Percentiles rank a stretch among this genome's conserved stretches.
Evolutionary conservation across 1,139 yeast genomes (phyloP).

Genomic region (Hansenula lynferdii): DNA sequence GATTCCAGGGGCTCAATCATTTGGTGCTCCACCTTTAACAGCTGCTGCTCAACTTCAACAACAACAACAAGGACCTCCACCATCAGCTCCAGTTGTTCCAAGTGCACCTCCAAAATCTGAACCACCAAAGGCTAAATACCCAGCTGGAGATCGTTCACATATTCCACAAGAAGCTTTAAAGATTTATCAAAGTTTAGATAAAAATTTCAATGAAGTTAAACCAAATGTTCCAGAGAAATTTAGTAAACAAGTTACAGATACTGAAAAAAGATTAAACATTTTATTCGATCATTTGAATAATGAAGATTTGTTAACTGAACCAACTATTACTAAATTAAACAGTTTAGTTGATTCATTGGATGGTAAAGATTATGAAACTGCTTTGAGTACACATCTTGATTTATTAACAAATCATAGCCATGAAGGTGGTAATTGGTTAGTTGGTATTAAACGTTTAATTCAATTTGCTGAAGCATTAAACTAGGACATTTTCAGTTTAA

Average conservation of each 20-base stretch:
- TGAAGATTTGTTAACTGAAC: conserved; percentile 56
- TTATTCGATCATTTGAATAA: conserved; percentile 79
- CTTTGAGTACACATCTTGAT: conserved; percentile 51
- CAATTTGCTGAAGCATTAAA: conserved; percentile 50
- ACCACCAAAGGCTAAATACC: conserved; percentile 39
- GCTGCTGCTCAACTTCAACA: conserved; percentile 14
- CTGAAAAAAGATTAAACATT: conserved; percentile 74
- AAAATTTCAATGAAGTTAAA: conserved; percentile 54
- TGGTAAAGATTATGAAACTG: conserved; percentile 52
- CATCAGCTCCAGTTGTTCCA: conserved; percentile 13
- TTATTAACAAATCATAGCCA: conserved; percentile 63
- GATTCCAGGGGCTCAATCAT: conserved; percentile 14
- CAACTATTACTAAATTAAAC: conserved; percentile 50
- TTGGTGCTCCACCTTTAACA: conserved; percentile 17
- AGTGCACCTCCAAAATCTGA: conserved; percentile 16
- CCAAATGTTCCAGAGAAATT: conserved; percentile 77
- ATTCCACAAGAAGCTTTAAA: conserved; percentile 55
- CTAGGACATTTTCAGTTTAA: not conserved
- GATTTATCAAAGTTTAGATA: conserved; percentile 52
- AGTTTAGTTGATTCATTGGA: conserved; percentile 48
- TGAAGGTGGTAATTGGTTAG: conserved; percentile 90
- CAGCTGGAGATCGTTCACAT: conserved; percentile 69
- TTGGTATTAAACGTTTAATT: conserved; percentile 85
- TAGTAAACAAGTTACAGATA: conserved; percentile 69
- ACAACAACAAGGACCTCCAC: conserved; percentile 23